These are phyloP conservation scores for Hypomontagnella submonticulosa DNA, from an alignment of 495 filamentous ascomycete species.

Conservation along the genomic window DNA sequence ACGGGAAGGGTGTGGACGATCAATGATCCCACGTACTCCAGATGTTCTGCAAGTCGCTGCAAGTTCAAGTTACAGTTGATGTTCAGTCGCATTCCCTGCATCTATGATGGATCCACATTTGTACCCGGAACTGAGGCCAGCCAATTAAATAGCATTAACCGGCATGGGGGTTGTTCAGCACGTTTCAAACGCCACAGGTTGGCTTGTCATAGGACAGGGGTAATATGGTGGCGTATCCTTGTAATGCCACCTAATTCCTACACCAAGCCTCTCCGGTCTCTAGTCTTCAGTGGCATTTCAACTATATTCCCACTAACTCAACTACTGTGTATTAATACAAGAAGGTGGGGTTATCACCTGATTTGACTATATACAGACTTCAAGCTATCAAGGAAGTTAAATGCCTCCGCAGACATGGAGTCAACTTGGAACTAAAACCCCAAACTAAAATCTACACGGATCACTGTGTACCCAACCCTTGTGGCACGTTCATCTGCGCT, in stretches of 20 bases:
- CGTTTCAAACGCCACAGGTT: constrained; percentile 39
- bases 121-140: background rate
- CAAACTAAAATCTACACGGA: no score
- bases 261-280: background rate
- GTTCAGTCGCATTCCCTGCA: constrained; percentile 23
- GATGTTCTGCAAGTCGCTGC: background rate
- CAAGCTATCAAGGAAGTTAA: no score
- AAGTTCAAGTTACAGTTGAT: no score
- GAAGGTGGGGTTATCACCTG: constrained; percentile 28
- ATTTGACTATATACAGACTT: no score
- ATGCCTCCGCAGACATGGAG: no score
- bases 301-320: constrained; percentile 3
- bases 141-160: background rate
- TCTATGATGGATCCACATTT: constrained; percentile 9
- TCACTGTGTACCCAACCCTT: constrained; percentile 3
- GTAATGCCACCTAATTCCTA: background rate
- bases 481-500: constrained; percentile 30
- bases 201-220: constrained; percentile 18
- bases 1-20: constrained; percentile 30
- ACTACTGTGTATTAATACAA: no score
- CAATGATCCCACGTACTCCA: constrained; percentile 22
- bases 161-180: constrained; percentile 9
- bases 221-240: background rate
- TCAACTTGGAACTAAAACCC: no score
- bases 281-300: constrained; percentile 4